Percentiles rank a stretch among this genome's conserved stretches.
These are phyloP conservation scores for Cadophora malorum DNA, from an alignment of 2,329 filamentous ascomycete species.

Conservation along the genomic window DNA sequence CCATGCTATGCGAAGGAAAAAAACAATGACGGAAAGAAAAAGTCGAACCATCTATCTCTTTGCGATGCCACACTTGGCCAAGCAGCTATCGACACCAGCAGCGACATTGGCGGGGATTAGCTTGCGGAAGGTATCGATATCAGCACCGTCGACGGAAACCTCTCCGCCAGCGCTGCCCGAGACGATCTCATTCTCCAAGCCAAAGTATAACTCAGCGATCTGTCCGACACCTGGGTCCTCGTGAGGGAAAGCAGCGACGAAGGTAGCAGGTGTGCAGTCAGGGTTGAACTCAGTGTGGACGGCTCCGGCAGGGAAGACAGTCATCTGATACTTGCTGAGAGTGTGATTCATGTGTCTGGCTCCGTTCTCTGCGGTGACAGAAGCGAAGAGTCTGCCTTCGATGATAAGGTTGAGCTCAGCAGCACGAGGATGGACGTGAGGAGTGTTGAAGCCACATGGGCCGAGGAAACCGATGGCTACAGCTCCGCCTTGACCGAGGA, in stretches of 20 bases:
- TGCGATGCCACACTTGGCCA: constrained; percentile 49
- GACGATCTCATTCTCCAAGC: constrained; percentile 45
- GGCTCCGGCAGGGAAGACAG: constrained; percentile 59
- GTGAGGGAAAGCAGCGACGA: constrained; percentile 52
- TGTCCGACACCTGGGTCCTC: constrained; percentile 48
- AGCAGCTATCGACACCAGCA: constrained; percentile 52
- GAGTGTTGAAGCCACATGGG: constrained; percentile 61
- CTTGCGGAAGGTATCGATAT: constrained; percentile 44
- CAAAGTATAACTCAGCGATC: constrained; percentile 48
- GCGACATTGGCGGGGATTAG: constrained; percentile 51
- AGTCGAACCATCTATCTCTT: constrained; percentile 36
- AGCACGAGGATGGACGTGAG: constrained; percentile 60
- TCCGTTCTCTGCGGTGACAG: constrained; percentile 59
- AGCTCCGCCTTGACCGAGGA: constrained; percentile 55
- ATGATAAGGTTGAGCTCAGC: constrained; percentile 59
- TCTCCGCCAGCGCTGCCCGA: constrained; percentile 41
- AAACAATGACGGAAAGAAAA: not conserved
- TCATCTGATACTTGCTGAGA: constrained; percentile 55
- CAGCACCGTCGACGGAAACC: constrained; percentile 41
- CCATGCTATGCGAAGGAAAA: not conserved
- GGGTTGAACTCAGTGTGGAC: constrained; percentile 64
- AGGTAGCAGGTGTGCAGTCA: constrained; percentile 55
- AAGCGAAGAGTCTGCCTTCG: constrained; percentile 54
- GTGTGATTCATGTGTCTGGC: constrained; percentile 50
- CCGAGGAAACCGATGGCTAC: constrained; percentile 58